These are phyloP conservation scores for Linaria vulgaris DNA, from an alignment of 257 asterid species.

Conservation along the genomic window DNA sequence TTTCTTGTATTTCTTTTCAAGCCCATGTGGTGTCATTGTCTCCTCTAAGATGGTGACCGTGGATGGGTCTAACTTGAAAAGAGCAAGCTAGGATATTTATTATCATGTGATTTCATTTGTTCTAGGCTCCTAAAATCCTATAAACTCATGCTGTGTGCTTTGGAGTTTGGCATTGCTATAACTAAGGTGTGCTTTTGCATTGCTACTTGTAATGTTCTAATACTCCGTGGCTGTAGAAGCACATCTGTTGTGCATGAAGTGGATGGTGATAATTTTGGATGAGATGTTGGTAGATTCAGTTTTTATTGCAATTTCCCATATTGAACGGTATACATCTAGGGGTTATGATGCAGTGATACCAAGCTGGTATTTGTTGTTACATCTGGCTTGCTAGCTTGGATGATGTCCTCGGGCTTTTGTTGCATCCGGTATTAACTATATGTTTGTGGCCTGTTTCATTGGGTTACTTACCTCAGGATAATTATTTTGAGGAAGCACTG, in stretches of 20 bases:
- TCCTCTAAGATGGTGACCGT: constrained; percentile 2
- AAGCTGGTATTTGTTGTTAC: constrained; percentile 1
- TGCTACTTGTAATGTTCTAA: not conserved
- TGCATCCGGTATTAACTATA: constrained; percentile 1
- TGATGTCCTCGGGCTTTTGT: constrained; percentile 11
- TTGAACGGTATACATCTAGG: constrained; percentile 13
- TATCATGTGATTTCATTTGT: not conserved
- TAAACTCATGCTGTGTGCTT: not conserved
- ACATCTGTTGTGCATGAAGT: constrained; percentile 8
- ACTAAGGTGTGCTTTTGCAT: no score
- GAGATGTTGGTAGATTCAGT: not conserved
- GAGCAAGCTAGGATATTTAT: not conserved
- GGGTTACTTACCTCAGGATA: constrained; percentile 53
- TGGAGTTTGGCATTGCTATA: constrained; percentile 7
- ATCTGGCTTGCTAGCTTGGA: no score
- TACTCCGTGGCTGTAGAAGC: not conserved
- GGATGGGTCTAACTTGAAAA: not conserved
- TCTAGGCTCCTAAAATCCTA: constrained; percentile 2
- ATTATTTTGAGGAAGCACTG: constrained; percentile 96
- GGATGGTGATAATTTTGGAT: constrained; percentile 11
- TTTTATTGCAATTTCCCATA: constrained; percentile 4
- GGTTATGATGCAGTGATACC: not conserved
- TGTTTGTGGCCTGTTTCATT: constrained; percentile 22
- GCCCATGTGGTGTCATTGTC: constrained; percentile 15
- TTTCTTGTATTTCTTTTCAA: constrained; percentile 9